Conservation (phyloP, 2,329 filamentous ascomycete genomes). For the Ceratocystis colombiana region DNA sequence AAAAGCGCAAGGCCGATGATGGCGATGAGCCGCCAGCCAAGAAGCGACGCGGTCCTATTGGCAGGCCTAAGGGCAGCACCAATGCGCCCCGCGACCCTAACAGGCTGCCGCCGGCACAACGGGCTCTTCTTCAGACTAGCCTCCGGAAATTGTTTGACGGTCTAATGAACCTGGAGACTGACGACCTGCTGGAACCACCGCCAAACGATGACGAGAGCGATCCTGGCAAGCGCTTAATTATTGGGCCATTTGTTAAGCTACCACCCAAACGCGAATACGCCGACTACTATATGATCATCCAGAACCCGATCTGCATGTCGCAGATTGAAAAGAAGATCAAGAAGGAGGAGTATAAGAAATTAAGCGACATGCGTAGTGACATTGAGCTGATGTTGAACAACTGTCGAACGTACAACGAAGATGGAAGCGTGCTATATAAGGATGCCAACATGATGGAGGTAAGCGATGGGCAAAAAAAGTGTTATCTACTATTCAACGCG, state of each 20-base stretch:
- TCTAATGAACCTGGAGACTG: constrained; percentile 75
- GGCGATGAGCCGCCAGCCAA: constrained; percentile 67
- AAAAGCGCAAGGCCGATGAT: constrained; percentile 82
- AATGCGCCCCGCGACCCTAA: constrained; percentile 35
- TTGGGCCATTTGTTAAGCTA: constrained; percentile 86
- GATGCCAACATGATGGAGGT: constrained; percentile 81
- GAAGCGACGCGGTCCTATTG: constrained; percentile 63
- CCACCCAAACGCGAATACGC: constrained; percentile 82
- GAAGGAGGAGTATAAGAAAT: constrained; percentile 77
- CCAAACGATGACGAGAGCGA: constrained; percentile 44
- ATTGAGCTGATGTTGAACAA: constrained; percentile 79
- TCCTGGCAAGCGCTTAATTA: constrained; percentile 63
- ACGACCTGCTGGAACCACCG: constrained; percentile 50
- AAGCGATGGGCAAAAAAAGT: background rate
- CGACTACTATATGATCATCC: constrained; percentile 91
- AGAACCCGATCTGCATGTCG: constrained; percentile 90
- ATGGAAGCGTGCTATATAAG: constrained; percentile 79
- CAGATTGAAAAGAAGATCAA: constrained; percentile 92
- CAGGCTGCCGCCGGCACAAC: constrained; percentile 53
- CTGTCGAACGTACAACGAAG: constrained; percentile 93
- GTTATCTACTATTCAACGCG: constrained; percentile 27
- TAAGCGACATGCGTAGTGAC: constrained; percentile 73
- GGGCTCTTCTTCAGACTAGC: constrained; percentile 67
- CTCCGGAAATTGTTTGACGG: constrained; percentile 67
- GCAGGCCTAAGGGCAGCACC: constrained; percentile 52